These are phyloP conservation scores for Tolypocladium pustulatum DNA, from an alignment of 2,329 filamentous ascomycete genomes.

Conservation along the genomic window DNA sequence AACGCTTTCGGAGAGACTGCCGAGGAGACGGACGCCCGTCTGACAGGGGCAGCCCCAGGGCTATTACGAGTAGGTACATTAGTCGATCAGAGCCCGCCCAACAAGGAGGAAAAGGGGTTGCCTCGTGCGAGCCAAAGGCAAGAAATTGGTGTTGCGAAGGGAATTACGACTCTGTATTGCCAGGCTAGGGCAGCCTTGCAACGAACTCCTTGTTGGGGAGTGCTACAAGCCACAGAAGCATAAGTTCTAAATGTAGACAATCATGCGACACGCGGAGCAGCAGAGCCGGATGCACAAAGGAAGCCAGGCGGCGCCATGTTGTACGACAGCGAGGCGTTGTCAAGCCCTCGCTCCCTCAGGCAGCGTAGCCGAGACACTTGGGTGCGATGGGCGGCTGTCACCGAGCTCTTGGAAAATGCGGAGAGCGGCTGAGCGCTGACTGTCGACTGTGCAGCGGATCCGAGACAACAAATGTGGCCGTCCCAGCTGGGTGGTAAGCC, in stretches of 20 bases:
- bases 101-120: not conserved
- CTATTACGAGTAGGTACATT: not conserved
- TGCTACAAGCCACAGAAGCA: not conserved
- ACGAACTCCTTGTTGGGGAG: not conserved
- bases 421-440: not conserved
- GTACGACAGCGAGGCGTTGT: not conserved
- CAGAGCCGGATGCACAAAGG: not conserved
- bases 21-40: not conserved
- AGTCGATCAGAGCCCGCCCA: not conserved
- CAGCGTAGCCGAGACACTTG: not conserved
- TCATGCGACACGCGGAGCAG: not conserved
- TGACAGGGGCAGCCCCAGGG: not conserved
- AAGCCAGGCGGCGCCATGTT: not conserved
- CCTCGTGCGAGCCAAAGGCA: not conserved
- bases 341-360: not conserved
- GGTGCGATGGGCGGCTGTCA: not conserved
- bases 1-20: not conserved
- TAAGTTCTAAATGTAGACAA: not conserved
- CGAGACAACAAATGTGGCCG: not conserved
- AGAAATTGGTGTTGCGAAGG: not conserved
- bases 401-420: not conserved
- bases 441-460: not conserved
- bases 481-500: not conserved
- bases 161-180: not conserved
- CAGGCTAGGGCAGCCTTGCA: not conserved